phyloP scores from a whole-genome alignment of 2,329 filamentous ascomycete genomes.

The Chaetomiaceae sp. region DNA sequence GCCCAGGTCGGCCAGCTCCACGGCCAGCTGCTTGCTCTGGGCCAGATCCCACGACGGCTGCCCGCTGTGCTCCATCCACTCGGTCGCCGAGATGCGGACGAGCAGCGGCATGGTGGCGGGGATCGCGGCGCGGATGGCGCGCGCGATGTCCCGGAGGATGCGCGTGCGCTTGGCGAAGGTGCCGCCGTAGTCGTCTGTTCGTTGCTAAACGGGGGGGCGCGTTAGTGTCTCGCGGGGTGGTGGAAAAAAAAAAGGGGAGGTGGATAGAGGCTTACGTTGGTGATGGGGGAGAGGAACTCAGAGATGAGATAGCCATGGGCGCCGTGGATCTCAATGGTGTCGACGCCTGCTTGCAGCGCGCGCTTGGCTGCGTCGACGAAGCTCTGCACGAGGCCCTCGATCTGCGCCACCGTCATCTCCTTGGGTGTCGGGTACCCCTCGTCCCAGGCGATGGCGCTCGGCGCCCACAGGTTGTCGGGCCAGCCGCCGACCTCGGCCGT shows the following conservation, averaged over 20 bases:
- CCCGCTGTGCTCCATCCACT: constrained; percentile 52
- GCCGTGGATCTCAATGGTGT: constrained; percentile 66
- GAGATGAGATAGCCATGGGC: constrained; percentile 65
- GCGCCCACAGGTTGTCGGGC: constrained; percentile 51
- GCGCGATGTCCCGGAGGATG: constrained; percentile 52
- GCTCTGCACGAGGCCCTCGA: constrained; percentile 57
- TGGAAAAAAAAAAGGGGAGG: too few species aligned
- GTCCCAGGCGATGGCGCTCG: constrained; percentile 55
- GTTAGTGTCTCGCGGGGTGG: neutral
- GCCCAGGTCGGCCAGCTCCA: constrained; percentile 65
- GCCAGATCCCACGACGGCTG: constrained; percentile 62
- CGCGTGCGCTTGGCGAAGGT: constrained; percentile 62
- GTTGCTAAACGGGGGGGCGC: constrained; percentile 34
- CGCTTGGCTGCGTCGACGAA: constrained; percentile 57
- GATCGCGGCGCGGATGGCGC: constrained; percentile 48
- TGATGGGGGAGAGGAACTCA: constrained; percentile 58
- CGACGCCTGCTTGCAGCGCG: constrained; percentile 66
- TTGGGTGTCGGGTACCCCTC: constrained; percentile 58
- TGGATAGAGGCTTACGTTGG: constrained; percentile 44
- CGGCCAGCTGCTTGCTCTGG: constrained; percentile 63
- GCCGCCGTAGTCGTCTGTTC: constrained; percentile 63
- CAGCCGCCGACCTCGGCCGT: constrained; percentile 50
- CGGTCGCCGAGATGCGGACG: constrained; percentile 57
- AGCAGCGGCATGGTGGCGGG: constrained; percentile 53
- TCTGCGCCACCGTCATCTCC: constrained; percentile 65